Evolutionary conservation across 2,329 filamentous ascomycete species (phyloP).

Genomic region (Paecilomyces fulvus): DNA sequence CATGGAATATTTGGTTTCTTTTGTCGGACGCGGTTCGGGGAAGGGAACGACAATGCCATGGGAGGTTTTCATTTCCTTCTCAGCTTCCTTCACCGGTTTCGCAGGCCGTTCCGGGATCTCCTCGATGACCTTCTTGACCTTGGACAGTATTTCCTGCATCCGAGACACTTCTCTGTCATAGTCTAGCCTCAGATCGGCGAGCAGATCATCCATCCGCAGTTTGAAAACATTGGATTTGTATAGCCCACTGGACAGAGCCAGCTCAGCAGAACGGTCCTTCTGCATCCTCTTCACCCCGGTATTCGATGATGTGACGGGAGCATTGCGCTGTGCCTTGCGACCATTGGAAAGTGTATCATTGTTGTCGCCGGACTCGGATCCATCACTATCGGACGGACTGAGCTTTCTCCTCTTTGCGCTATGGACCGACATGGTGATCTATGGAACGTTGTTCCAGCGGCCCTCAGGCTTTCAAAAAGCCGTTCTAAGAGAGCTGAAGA

Average conservation of each 20-base stretch:
- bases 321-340: constrained; percentile 9
- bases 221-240: constrained; percentile 62
- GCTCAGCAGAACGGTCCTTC: constrained; percentile 23
- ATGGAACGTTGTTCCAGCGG: background rate
- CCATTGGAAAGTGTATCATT: constrained; percentile 26
- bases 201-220: constrained; percentile 56
- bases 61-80: constrained; percentile 57
- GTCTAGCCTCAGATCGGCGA: constrained; percentile 49
- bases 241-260: constrained; percentile 39
- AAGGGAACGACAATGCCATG: constrained; percentile 70
- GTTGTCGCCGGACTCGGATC: constrained; percentile 9
- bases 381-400: constrained; percentile 22
- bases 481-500: background rate
- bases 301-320: constrained; percentile 13
- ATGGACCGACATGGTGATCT: constrained; percentile 21
- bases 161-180: constrained; percentile 49
- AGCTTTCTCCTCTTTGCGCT: constrained; percentile 41
- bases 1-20: constrained; percentile 73
- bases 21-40: constrained; percentile 67
- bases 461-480: background rate
- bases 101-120: constrained; percentile 43
- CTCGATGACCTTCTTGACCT: constrained; percentile 51
- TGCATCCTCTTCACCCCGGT: constrained; percentile 11
- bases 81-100: constrained; percentile 54
- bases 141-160: constrained; percentile 47